These are phyloP conservation scores for Gossypium stocksii DNA, from an alignment of 345 rosid genomes.

Conservation along the genomic window DNA sequence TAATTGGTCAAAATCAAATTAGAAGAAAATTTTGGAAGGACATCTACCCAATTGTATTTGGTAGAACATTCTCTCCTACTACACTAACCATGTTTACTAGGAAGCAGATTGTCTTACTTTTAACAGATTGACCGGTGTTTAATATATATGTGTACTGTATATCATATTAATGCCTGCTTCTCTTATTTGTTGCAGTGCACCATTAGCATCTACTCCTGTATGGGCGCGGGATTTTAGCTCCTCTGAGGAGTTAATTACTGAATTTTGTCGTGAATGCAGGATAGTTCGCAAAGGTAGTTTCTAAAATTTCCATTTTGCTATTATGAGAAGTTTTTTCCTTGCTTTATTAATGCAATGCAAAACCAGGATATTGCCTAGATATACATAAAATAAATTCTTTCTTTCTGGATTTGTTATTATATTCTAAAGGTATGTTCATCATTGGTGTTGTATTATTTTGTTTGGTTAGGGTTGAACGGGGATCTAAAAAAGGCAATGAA, in stretches of 20 bases:
- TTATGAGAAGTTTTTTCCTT: neutral
- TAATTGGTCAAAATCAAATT: neutral
- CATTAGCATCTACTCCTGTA: slow-evolving; percentile 82
- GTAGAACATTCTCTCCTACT: neutral
- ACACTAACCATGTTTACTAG: neutral
- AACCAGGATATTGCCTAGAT: neutral
- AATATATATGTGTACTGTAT: neutral
- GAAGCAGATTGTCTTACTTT: neutral
- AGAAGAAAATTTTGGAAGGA: neutral
- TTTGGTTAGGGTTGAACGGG: slow-evolving; percentile 83
- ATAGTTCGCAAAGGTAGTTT: slow-evolving; percentile 87
- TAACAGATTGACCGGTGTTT: neutral
- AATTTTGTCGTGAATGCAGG: slow-evolving; percentile 94
- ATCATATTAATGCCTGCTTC: neutral
- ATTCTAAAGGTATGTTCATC: slow-evolving; percentile 1
- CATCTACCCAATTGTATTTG: neutral
- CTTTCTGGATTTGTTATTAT: slow-evolving; percentile 5
- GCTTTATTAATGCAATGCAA: neutral
- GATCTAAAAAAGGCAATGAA: slow-evolving; percentile 99
- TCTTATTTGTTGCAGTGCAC: slow-evolving; percentile 54
- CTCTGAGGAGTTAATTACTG: slow-evolving; percentile 83
- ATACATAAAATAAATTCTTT: neutral
- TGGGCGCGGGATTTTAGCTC: slow-evolving; percentile 87
- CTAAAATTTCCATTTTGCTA: neutral
- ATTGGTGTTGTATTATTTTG: slow-evolving; percentile 12